These are phyloP conservation scores for Globisporangium nunn DNA, from an alignment of 352 stramenopile genomes.

Conservation along the genomic window DNA sequence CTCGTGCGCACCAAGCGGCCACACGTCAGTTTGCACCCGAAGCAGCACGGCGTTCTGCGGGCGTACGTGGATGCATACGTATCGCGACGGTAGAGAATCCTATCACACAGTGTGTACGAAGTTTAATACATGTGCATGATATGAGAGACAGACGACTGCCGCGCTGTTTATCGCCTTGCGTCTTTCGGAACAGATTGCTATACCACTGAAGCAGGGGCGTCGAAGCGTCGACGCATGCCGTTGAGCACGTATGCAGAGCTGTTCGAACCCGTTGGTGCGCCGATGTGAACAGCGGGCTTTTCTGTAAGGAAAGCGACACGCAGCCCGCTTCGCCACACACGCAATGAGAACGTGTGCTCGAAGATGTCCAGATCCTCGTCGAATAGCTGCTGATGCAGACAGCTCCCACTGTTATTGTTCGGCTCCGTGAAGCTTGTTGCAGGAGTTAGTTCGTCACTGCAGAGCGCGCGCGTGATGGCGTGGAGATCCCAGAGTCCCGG, in stretches of 20 bases:
- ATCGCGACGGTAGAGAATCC: background rate
- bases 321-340: conserved; percentile 24
- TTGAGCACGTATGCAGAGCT: conserved; percentile 40
- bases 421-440: background rate
- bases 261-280: conserved; percentile 17
- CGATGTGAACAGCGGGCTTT: conserved; percentile 19
- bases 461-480: conserved; percentile 5
- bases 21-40: conserved; percentile 60
- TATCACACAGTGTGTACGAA: too few species aligned
- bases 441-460: background rate
- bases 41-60: conserved; percentile 41
- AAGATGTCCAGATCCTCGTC: conserved; percentile 24
- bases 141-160: too few species aligned
- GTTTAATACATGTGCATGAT: too few species aligned
- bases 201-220: conserved; percentile 1
- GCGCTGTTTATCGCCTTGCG: too few species aligned
- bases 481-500: conserved; percentile 43
- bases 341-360: conserved; percentile 24
- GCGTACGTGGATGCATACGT: conserved; percentile 22
- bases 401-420: background rate
- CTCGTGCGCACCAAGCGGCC: conserved; percentile 47
- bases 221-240: conserved; percentile 27
- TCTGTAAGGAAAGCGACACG: conserved; percentile 19
- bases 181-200: background rate
- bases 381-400: conserved; percentile 13